Evolutionary conservation across 306 rosid species (phyloP), one percentile per base, ranked within the genome.

Genomic region (Castanea sativa): DNA sequence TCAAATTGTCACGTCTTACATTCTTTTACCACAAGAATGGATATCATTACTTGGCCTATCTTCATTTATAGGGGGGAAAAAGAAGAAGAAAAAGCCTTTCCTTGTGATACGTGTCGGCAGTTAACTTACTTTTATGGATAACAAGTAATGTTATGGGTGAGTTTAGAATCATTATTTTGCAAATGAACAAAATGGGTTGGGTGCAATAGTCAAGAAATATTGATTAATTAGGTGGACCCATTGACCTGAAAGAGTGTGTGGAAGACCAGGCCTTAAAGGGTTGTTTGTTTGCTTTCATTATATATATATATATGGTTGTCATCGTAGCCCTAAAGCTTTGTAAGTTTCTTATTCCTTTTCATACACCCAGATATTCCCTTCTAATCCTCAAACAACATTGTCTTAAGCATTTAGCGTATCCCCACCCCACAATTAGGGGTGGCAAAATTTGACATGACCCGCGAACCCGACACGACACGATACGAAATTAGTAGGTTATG

Each of bases 291-390:
- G 85, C 88, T 86, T 89, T 76, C 45, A 7, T 8, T 41, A 41
- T 10, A 41, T 41, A 41, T 7, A 38, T 7, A 27, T 91, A 76
- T 68, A 69, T 85, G 80, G 81, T 87, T 87, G 92, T 83, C 86
- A 74, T 79, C 73, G 74, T 73, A 83, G 70, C 83, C 80, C 83
- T 77, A 83, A 71, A 79, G 79, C 81, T 81, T 79, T 72, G 77
- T 76, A 82, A 69, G 61, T 77, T 86, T 82, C 77, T 91, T 87
- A 86, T 89, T 89, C 90, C 88, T 80, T 81, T 84, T 81, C 92
- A 80, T 86, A 73, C 86, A 83, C 86, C 86, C 76, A 89, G 81
- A 86, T 89, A 91, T 91, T 86, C 91, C 88, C 51, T 85, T 91
- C 86, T 79, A 86, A 81, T 91, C 93, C 71, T 73, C 75, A 84